These are phyloP conservation scores for Ustilago vetiveriae DNA, from an alignment of 1,284 basidiomycete species.

Conservation along the genomic window DNA sequence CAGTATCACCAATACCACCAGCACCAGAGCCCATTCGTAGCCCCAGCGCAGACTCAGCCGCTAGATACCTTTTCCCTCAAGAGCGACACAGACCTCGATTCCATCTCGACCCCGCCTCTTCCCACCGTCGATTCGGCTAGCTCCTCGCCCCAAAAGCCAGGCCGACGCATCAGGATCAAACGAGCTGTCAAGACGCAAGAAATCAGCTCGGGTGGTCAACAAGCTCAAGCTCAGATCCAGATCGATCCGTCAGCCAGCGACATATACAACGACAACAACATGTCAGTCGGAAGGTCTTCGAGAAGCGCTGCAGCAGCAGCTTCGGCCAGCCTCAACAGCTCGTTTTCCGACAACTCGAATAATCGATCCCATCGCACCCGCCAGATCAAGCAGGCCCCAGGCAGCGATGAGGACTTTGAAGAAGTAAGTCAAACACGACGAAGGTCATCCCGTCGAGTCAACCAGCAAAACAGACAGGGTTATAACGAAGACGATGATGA, in stretches of 20 bases:
- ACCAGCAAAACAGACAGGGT: neutral
- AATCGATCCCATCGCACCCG: conserved; percentile 13
- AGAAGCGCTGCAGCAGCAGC: conserved; percentile 25
- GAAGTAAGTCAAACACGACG: conserved; percentile 21
- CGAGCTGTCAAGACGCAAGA: conserved; percentile 18
- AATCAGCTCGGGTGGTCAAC: conserved; percentile 23
- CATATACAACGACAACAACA: too few species aligned
- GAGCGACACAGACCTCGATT: conserved; percentile 9
- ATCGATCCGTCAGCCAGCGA: conserved; percentile 14
- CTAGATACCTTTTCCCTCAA: neutral
- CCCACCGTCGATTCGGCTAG: conserved; percentile 2
- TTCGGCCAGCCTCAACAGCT: conserved; percentile 18
- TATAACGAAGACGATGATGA: neutral
- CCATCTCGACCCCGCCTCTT: conserved; percentile 17
- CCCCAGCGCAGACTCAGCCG: conserved; percentile 1
- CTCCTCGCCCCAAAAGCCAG: conserved; percentile 18
- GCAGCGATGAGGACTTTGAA: conserved; percentile 41
- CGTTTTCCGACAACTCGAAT: conserved; percentile 7
- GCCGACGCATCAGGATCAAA: conserved; percentile 21
- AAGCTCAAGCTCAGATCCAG: conserved; percentile 38
- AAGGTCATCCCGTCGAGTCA: too few species aligned
- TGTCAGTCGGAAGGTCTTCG: conserved; percentile 12
- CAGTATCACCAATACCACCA: conserved; percentile 1
- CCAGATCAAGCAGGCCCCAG: conserved; percentile 25
- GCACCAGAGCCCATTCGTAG: conserved; percentile 5